phyloP scores from a whole-genome alignment of 805 yeast genomes.

The Ogataea philodendri region DNA sequence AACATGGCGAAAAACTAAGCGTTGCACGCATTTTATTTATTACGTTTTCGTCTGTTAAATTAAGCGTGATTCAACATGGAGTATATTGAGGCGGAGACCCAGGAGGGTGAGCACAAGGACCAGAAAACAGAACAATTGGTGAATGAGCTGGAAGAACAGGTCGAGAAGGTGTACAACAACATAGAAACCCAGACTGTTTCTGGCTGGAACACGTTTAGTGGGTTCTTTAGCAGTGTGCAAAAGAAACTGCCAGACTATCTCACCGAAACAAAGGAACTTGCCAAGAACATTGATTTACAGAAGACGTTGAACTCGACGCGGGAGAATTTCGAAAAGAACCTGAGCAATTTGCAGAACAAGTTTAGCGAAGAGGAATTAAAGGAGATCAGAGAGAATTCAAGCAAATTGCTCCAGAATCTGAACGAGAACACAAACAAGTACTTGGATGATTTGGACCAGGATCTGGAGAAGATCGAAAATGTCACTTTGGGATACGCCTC shows the following conservation, averaged over 20 bases:
- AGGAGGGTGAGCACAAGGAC: conserved; percentile 30
- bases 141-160: conserved; percentile 46
- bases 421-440: conserved; percentile 54
- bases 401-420: conserved; percentile 27
- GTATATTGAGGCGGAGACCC: conserved; percentile 29
- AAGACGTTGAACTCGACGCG: conserved; percentile 19
- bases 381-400: conserved; percentile 26
- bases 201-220: conserved; percentile 37
- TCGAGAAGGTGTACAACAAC: conserved; percentile 39
- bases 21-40: too few species aligned
- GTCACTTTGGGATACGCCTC: conserved; percentile 59
- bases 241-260: conserved; percentile 35
- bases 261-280: conserved; percentile 26
- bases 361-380: conserved; percentile 27
- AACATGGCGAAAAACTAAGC: too few species aligned
- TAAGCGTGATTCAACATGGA: too few species aligned
- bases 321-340: conserved; percentile 19
- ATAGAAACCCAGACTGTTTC: conserved; percentile 42
- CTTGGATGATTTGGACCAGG: conserved; percentile 69
- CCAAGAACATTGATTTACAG: conserved; percentile 21
- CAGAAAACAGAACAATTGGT: conserved; percentile 57
- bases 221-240: conserved; percentile 35
- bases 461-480: conserved; percentile 70
- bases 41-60: too few species aligned
- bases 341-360: conserved; percentile 15